Evolutionary conservation across 2,329 filamentous ascomycete species (phyloP), one percentile per base, ranked within the genome.

Genomic region (Exophiala aquamarina): DNA sequence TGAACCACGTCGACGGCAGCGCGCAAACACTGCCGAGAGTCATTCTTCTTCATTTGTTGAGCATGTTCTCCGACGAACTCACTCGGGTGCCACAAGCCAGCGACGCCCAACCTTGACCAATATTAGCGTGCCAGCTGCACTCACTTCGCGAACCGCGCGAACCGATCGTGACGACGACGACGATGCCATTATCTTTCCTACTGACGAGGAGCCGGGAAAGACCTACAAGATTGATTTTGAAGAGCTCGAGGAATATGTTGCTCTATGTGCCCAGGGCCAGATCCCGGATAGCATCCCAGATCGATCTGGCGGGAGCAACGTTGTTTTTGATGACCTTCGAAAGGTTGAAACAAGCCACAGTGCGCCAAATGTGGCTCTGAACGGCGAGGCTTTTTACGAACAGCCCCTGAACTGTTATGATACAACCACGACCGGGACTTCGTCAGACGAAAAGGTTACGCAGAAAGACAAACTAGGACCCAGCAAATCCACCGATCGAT

Each of bases 161-260:
- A 61, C 86, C 19, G 75, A 78, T 20, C 79, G 79, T 65, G 86
- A 83, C 65, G 89, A 95, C 61, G 87, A 95, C 2, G 95, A 90
- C 72, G 86, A 83, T 65, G 89, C 95, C 61, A 87, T 95, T 2
- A 95, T 90, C 72, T 95, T 94, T 57, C 89, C 89, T 2, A 78
- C 84, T n/a, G 80, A 83, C 54, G 83, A 87, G 34, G 83, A 87
- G 49, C 81, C 84, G n/a, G 83, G 87, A 52, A 86, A 89, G 61
- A 83, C 92, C 2, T 84, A 87, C 50, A 89, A 90, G 58, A 84
- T 85, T 52, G 91, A 97, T 66, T 97, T 92, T 60, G 91, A 97
- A 62, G 91, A 91, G 57, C 76, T 98, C 23, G 92, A 98, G 66
- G 89, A 89, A 58, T 97, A 96, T 60, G 87, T 97, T 23, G 82